A percentile compares a stretch with the other conserved stretches of the same genome.
These are phyloP conservation scores for Boeremia lycopersici DNA, from an alignment of 2,329 filamentous ascomycete genomes.

Conservation along the genomic window DNA sequence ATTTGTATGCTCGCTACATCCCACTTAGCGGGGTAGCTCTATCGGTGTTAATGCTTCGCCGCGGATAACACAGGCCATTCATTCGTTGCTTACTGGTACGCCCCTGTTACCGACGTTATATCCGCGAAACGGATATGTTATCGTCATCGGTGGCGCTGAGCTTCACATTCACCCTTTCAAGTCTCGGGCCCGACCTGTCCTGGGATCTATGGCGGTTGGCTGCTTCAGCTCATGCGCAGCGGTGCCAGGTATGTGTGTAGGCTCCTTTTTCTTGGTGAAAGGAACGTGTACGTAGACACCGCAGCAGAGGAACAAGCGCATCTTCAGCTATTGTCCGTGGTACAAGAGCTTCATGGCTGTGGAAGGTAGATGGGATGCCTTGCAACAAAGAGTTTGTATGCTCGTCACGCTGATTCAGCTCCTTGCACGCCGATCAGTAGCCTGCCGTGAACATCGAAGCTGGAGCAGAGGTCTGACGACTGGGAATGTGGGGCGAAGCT, in stretches of 20 bases:
- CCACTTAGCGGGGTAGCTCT: constrained; percentile 17
- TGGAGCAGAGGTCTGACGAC: neutral
- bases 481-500: constrained; percentile 7
- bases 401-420: neutral
- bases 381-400: neutral
- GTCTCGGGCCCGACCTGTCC: constrained; percentile 9
- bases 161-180: constrained; percentile 2
- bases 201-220: constrained; percentile 9
- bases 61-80: constrained; percentile 11
- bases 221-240: constrained; percentile 12
- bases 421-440: neutral
- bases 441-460: neutral
- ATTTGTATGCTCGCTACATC: constrained; percentile 12
- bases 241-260: constrained; percentile 11
- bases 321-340: neutral
- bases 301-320: constrained; percentile 17
- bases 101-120: constrained; percentile 10
- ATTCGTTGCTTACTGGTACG: constrained; percentile 15
- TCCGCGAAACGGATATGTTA: constrained; percentile 4
- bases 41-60: constrained; percentile 10
- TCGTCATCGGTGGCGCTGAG: constrained; percentile 11
- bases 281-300: constrained; percentile 13
- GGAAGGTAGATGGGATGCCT: neutral
- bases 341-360: neutral
- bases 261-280: constrained; percentile 8